Evolutionary conservation across 305 asterid genomes (phyloP), one percentile per base, ranked within the genome.

Genomic region (Fraxinus albicans): DNA sequence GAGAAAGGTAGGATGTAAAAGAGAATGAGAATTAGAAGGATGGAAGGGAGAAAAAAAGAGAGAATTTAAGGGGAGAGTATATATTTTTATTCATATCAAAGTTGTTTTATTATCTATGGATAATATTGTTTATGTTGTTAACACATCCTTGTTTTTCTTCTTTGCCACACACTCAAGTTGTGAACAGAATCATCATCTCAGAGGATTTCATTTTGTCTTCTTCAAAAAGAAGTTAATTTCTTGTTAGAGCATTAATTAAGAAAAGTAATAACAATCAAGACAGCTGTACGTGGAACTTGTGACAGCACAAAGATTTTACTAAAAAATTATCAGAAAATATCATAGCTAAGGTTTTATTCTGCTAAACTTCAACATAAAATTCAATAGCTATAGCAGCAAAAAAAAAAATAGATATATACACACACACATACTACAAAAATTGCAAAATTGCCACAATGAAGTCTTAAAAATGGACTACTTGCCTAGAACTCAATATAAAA

Each of bases 241-340:
- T 42, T 10, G 33, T 27, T 19, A 25, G 13, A 55, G 73, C 81
- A 77, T 75, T 84, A 74, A 69, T 17, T 36, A 63, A 9, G 79
- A 79, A 84, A 35, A 23, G 60, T 42, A 19, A 53, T 33, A 58
- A 38, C 34, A 79, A 74, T 44, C 58, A 82, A 53, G 70, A 50
- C 67, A 80, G 84, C 78, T 72, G 80, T 58, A 17, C 8, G 65
- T 55, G 25, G 65, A n/a, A n/a, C 65, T 7, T n/a, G 65, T 55
- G 65, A 55, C 25, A 1, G 65, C 65, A 55, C 6, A 55, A 55
- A 3, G 25, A 55, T 55, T n/a, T n/a, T n/a, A 55, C 65, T 55
- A 50, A 50, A 50, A 15, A 50, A 3, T 50, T 15, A 13, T 50
- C 19, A 50, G n/a, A 50, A 50, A 50, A 50, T 4, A 50, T 3